These are phyloP conservation scores for Sporothrix inflata DNA, from an alignment of 2,329 filamentous ascomycete genomes.

Conservation along the genomic window DNA sequence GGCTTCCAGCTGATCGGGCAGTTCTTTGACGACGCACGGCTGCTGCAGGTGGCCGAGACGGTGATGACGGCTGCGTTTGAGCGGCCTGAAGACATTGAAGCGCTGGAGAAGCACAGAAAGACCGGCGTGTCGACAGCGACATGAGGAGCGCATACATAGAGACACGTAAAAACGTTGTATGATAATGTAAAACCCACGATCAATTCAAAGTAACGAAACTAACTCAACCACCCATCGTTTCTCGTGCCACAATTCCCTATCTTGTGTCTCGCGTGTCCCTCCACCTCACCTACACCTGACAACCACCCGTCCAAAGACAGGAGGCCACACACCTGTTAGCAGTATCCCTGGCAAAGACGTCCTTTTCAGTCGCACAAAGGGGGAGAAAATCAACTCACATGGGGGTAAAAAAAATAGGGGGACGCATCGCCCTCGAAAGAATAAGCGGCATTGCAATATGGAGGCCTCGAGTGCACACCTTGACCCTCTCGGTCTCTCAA, in stretches of 20 bases:
- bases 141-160: background rate
- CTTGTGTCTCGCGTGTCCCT: background rate
- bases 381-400: constrained; percentile 19
- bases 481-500: background rate
- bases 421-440: constrained; percentile 36
- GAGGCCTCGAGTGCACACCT: constrained; percentile 22
- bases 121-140: constrained; percentile 20
- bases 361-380: constrained; percentile 18
- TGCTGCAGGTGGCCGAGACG: constrained; percentile 61
- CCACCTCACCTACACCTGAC: background rate
- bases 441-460: constrained; percentile 38
- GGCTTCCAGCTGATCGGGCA: constrained; percentile 82
- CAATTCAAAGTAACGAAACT: background rate
- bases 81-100: constrained; percentile 26
- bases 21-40: constrained; percentile 71
- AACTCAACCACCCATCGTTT: background rate
- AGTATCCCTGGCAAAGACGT: constrained; percentile 23
- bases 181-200: constrained; percentile 2
- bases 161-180: background rate
- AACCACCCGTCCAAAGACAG: background rate
- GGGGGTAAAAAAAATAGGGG: constrained; percentile 29
- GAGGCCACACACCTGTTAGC: constrained; percentile 29
- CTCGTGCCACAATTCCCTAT: background rate
- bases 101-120: constrained; percentile 22
- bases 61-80: constrained; percentile 40